Base-by-base conservation (phyloP, 805 yeast genomes). In the Zygotorulaspora chibaensis region DNA sequence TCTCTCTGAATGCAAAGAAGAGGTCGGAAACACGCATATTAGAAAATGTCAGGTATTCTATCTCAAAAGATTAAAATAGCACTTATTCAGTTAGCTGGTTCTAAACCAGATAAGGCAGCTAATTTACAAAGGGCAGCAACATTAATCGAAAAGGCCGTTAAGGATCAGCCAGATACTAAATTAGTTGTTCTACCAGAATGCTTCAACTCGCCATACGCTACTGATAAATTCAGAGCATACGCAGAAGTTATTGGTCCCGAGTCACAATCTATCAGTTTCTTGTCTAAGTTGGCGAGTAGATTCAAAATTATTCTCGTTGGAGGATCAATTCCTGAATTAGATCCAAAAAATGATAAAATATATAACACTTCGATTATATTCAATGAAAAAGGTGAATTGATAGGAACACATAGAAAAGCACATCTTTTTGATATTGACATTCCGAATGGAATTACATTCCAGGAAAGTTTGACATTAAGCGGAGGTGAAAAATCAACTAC, bases 161-260 rank as follows among this genome's bases (percentile, higher is more conserved):
- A 46, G 10, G 62, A 71, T 45, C 80, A 83, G 18, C 73, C 80
- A 13, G 77, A 81, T 7, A 77, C 83, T 7, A 85, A 90, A 57
- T 71, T 91, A 35, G 77, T 93, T 9, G 87, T 93, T 53, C 71
- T 93, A 27, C 99, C 99, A 8, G 98, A 93, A 69, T 89, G 96
- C 69, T 91, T 90, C 77, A 93, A 91, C 65, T 87, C 96, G 1
- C 98, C 98, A 2, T 93, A 93, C 62, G 80, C 95, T 0, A 96
- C 88, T 25, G 78, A 79, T 47, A 84, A 90, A 51, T 93, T 93
- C 67, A 79, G 85, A 5, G 81, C 87, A 48, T 91, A 93, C 62
- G 90, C 96, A 2, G 99, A 93, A 65, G 56, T 65, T n/a, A 85
- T 93, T 35, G 95, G 96, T 5, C 63, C 70, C 1, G 95, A 95